These are phyloP conservation scores for Purshia tridentata DNA, from an alignment of 306 rosid species.

Conservation along the genomic window DNA sequence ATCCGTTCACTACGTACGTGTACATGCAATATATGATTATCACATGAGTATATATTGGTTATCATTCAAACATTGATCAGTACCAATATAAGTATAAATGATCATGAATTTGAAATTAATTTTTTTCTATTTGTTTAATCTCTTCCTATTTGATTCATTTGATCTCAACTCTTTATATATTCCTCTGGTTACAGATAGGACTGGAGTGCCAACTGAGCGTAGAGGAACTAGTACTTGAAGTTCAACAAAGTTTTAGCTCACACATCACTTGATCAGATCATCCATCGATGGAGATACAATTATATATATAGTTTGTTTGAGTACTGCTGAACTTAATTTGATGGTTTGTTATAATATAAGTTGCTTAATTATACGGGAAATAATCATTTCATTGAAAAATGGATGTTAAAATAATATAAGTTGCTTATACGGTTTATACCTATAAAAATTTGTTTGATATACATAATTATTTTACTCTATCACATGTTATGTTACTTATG, in stretches of 20 bases:
- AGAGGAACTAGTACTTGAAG: conserved; percentile 85
- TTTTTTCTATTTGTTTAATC: not conserved
- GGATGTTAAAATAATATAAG: not conserved
- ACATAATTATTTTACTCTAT: not conserved
- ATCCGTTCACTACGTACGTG: not conserved
- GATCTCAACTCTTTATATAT: no score
- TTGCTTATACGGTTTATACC: not conserved
- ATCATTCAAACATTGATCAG: not conserved
- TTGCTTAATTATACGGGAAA: not conserved
- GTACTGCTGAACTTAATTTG: not conserved
- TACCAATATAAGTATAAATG: not conserved
- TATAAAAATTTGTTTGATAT: not conserved
- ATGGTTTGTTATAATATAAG: not conserved
- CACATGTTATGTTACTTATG: not conserved
- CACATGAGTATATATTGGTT: not conserved
- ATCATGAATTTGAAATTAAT: not conserved
- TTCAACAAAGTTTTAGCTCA: conserved; percentile 70
- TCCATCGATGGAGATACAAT: no score
- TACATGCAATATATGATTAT: not conserved
- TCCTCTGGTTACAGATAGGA: conserved; percentile 56
- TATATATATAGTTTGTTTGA: not conserved
- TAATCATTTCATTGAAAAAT: not conserved
- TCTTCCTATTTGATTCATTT: no score
- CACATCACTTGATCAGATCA: conserved; percentile 19
- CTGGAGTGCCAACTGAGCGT: conserved; percentile 81